Base-by-base conservation (phyloP, 2,329 filamentous ascomycete genomes). In the Xylaria sp. region DNA sequence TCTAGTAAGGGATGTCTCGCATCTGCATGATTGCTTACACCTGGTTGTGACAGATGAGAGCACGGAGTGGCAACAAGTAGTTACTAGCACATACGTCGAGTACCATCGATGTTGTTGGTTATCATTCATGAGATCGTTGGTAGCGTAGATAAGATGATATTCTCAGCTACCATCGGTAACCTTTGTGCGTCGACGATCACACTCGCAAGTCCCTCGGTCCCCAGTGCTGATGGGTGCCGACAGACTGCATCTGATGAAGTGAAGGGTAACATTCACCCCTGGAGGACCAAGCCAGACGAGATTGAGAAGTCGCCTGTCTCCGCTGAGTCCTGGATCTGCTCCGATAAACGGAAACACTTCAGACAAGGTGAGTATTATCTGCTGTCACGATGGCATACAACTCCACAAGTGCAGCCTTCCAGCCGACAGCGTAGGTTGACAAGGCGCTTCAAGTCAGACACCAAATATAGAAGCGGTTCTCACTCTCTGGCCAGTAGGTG, bases 391-490 rank as follows among this genome's bases (percentile, higher is more conserved):
- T 49, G 16, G 52, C 48, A 59, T 52, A 50, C 55, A 58, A 52
- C 54, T 56, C 51, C 48, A 56, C 48, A 44, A 49, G 57, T 64
- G 59, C 55, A 61, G 63, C 42, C 42, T 46, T 46, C 42, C 42
- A 46, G 42, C 63, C 62, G 62, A 47, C 30, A 30, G 19, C 23
- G 37, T 42, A 42, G 42, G 42, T 10, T 30, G 53, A 52, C 60
- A 61, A 55, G 58, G 62, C 60, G 60, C 23, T 30, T 30, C 23
- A 64, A 64, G 62, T 51, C 37, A 37, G 19, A 48, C 30, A 39
- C 53, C 60, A 64, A 64, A 64, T 64, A 59, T 64, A 63, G 60
- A 60, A 13, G 63, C 39, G 23, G 16, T 44, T 58, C 34, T 53
- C 18, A 48, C 19, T 6, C 44, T 16, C 23, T 30, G 23, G 23